Evolutionary conservation across 2,329 filamentous ascomycete genomes (phyloP).

Genomic region (Xylariaceae sp.): DNA sequence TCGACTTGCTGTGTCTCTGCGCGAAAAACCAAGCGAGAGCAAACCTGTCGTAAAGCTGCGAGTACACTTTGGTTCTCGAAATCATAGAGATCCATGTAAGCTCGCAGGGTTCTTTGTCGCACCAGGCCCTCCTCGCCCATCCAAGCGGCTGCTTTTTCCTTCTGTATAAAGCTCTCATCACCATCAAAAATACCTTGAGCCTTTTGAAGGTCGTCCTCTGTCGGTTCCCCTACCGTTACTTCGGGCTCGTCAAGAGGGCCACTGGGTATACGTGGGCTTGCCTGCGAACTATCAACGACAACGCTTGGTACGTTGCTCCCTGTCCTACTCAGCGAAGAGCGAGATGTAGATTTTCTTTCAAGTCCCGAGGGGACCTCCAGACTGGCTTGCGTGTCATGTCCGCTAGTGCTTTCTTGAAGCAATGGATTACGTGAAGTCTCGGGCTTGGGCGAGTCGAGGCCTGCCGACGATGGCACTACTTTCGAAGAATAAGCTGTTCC

Average conservation of each 20-base stretch:
- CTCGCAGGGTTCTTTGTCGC: slow-evolving; percentile 54
- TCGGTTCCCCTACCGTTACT: slow-evolving; percentile 52
- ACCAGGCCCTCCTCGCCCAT: slow-evolving; percentile 69
- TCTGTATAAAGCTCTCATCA: slow-evolving; percentile 72
- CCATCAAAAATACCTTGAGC: slow-evolving; percentile 81
- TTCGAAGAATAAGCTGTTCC: neutral
- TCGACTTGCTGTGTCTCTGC: slow-evolving; percentile 97
- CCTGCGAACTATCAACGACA: slow-evolving; percentile 18
- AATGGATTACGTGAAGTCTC: slow-evolving; percentile 18
- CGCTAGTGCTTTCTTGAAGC: slow-evolving; percentile 20
- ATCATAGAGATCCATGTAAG: slow-evolving; percentile 91
- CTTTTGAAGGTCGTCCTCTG: slow-evolving; percentile 66
- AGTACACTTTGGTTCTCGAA: slow-evolving; percentile 79
- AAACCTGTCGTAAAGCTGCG: slow-evolving; percentile 70
- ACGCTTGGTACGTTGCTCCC: slow-evolving; percentile 27
- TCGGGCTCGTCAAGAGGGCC: slow-evolving; percentile 53
- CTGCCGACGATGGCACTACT: neutral
- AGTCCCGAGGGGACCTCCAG: slow-evolving; percentile 36
- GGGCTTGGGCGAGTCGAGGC: slow-evolving; percentile 10
- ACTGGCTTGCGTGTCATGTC: slow-evolving; percentile 17
- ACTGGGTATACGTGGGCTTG: slow-evolving; percentile 44
- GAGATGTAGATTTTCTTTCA: slow-evolving; percentile 34
- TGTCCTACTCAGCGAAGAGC: slow-evolving; percentile 41
- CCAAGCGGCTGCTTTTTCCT: slow-evolving; percentile 77
- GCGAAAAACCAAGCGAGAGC: slow-evolving; percentile 72